Evolutionary conservation across 805 yeast genomes (phyloP).

Genomic region (Candida xiaguanensis): DNA sequence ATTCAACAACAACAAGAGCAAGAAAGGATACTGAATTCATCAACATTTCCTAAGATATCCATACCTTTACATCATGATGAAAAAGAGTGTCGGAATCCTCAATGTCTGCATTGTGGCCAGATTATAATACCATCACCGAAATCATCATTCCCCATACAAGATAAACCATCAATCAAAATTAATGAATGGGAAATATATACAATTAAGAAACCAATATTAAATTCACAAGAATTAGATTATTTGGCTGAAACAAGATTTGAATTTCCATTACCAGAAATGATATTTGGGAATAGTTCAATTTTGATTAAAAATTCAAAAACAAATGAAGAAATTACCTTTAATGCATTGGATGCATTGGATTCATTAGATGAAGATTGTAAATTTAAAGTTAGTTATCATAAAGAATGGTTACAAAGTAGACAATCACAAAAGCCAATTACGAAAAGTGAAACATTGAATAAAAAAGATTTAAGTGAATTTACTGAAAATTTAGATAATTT

Average conservation of each 20-base stretch:
- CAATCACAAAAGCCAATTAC: slow-evolving; percentile 9
- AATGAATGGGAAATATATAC: slow-evolving; percentile 77
- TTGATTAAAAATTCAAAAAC: slow-evolving; percentile 35
- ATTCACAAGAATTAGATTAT: slow-evolving; percentile 66
- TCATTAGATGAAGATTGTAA: slow-evolving; percentile 31
- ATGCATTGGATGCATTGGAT: slow-evolving; percentile 68
- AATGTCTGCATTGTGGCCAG: slow-evolving; percentile 63
- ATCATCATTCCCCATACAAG: slow-evolving; percentile 59
- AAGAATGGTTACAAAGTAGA: slow-evolving; percentile 64
- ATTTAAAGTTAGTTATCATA: slow-evolving; percentile 73
- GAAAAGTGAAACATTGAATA: slow-evolving; percentile 2
- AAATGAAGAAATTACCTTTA: slow-evolving; percentile 53
- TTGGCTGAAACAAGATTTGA: slow-evolving; percentile 49
- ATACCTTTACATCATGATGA: slow-evolving; percentile 44
- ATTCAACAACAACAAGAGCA: slow-evolving; percentile 1
- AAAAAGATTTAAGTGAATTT: slow-evolving; percentile 32
- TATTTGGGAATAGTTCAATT: slow-evolving; percentile 80
- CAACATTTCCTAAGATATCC: slow-evolving; percentile 13
- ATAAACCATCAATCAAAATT: slow-evolving; percentile 65
- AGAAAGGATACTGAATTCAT: background rate
- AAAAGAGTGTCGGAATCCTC: slow-evolving; percentile 38
- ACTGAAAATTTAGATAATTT: slow-evolving; percentile 51
- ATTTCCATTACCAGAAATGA: slow-evolving; percentile 95
- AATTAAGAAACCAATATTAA: slow-evolving; percentile 71
- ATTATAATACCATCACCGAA: slow-evolving; percentile 78